Evolutionary conservation across 2,329 filamentous ascomycete species (phyloP), one percentile per base, ranked within the genome.

Genomic region (Hypoxylon sp.): DNA sequence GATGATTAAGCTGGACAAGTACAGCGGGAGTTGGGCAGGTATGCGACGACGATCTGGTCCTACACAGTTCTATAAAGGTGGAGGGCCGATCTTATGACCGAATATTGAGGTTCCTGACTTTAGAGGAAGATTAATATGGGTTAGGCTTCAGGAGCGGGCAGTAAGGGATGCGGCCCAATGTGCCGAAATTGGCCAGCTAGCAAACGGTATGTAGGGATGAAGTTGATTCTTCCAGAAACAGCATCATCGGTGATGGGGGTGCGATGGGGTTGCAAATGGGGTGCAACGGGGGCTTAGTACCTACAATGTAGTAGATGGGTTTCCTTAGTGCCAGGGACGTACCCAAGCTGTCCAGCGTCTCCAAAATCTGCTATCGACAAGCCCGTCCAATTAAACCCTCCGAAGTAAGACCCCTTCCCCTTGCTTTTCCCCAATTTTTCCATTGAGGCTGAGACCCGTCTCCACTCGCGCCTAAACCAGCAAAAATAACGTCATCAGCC

Each of bases 401-500:
- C 47, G 21, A 58, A 51, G 46, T 46, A 50, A 46, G 47, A 19
- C 35, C 66, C 55, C 31, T 31, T 42, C 24, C 48, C 29, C 37
- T 39, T 51, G 60, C 35, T 31, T 51, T n/a, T 17, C 19, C 51
- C 62, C 44, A 35, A 42, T 48, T 56, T 56, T 46, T 8, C 39
- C 19, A 44, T 44, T 67, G 52, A 69, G 51, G 64, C 59, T 69
- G 56, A 61, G 62, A 27, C 44, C 2, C 2, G 53, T 54, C 39
- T 50, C 63, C 53, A 62, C 58, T 46, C 6, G 13, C 35, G 31
- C 54, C 55, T 42, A 54, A 32, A 47, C 15, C 21, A 56, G 13
- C n/a, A 35, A 54, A 37, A 39, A 74, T 72, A 61, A 70, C 72
- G 73, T 74, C 73, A 74, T 75, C 48, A 72, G 69, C 65, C 62